Conservation (phyloP, 768 basidiomycete species). For the Guyanaporus albipodus region DNA sequence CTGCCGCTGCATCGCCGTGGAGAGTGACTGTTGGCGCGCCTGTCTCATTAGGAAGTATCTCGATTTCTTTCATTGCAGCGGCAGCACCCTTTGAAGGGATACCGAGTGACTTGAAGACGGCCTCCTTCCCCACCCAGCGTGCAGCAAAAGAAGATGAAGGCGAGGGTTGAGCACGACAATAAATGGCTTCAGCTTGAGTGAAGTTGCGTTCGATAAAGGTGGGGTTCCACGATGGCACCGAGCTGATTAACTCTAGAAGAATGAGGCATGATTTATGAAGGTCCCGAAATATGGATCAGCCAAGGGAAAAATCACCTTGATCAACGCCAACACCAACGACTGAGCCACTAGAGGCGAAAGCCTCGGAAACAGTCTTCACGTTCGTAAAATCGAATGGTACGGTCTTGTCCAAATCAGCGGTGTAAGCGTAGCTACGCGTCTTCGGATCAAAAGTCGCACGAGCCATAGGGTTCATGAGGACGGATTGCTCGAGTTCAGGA, state of each 20-base stretch:
- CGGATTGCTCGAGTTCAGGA: constrained; percentile 78
- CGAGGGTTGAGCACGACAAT: constrained; percentile 85
- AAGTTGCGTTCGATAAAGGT: constrained; percentile 92
- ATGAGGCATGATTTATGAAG: neutral
- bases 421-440: constrained; percentile 84
- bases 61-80: constrained; percentile 96
- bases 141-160: constrained; percentile 90
- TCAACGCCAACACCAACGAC: constrained; percentile 83
- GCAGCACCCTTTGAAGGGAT: constrained; percentile 88
- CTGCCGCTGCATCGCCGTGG: constrained; percentile 73
- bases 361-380: constrained; percentile 55
- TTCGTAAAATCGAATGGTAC: constrained; percentile 61
- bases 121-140: constrained; percentile 97
- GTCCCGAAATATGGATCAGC: neutral
- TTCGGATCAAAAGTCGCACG: constrained; percentile 78
- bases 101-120: constrained; percentile 93
- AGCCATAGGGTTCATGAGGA: constrained; percentile 90
- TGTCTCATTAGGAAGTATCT: constrained; percentile 76
- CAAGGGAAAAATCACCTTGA: constrained; percentile 55
- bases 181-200: constrained; percentile 80
- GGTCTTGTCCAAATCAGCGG: constrained; percentile 52
- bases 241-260: constrained; percentile 76
- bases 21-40: constrained; percentile 78
- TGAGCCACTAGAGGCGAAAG: constrained; percentile 33
- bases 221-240: constrained; percentile 85